phyloP scores from a whole-genome alignment of 768 basidiomycete species.

The Tulasnella sp. region DNA sequence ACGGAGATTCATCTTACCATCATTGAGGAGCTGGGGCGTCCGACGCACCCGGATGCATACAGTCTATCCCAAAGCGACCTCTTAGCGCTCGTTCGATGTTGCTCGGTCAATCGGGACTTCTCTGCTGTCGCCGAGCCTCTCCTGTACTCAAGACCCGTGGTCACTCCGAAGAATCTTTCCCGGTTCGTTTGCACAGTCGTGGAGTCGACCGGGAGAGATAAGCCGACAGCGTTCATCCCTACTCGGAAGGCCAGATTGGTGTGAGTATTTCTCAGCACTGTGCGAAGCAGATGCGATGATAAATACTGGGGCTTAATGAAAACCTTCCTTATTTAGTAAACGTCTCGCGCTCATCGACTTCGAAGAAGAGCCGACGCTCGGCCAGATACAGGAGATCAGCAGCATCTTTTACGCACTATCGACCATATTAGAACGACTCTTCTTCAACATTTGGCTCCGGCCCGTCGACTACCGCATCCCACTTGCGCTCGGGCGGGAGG shows the following conservation, averaged over 20 bases:
- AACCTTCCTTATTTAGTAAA: not conserved
- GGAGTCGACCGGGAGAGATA: not conserved
- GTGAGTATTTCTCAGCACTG: not conserved
- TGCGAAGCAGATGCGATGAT: not conserved
- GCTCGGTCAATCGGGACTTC: not conserved
- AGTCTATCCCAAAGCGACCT: not conserved
- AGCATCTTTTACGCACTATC: slow-evolving; percentile 4
- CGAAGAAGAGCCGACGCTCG: not conserved
- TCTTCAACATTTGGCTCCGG: slow-evolving; percentile 3
- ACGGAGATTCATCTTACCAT: not conserved
- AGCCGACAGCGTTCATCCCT: not conserved
- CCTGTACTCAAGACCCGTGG: slow-evolving; percentile 1
- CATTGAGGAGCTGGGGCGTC: slow-evolving; percentile 8
- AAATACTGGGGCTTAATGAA: not conserved
- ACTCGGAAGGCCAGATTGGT: not conserved
- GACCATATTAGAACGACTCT: not conserved
- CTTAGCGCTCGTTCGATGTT: not conserved
- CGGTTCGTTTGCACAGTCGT: not conserved
- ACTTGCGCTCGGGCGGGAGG: not conserved
- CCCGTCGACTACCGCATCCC: not conserved
- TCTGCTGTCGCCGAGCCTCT: not conserved
- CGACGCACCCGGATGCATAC: slow-evolving; percentile 2
- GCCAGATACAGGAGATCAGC: not conserved
- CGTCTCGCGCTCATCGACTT: not conserved
- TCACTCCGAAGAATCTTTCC: not conserved